Conservation (phyloP, 768 basidiomycete genomes). For the Tremella mesenterica region DNA sequence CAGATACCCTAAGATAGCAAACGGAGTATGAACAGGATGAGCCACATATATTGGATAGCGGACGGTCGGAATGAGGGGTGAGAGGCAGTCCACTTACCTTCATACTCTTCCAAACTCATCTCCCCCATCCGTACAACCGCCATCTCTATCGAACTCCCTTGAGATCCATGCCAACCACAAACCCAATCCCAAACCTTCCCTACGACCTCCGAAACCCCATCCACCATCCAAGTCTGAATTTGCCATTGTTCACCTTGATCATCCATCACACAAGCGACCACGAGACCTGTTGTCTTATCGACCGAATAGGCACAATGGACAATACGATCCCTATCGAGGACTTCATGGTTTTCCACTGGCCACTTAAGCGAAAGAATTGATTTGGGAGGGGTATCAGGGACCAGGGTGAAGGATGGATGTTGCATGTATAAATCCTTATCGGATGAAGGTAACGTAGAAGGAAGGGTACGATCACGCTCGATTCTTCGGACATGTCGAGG, state of each 20-base stretch:
- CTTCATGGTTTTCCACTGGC: slow-evolving; percentile 31
- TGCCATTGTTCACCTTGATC: slow-evolving; percentile 20
- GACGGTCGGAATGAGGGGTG: too few relatives aligned
- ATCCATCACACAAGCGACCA: slow-evolving; percentile 24
- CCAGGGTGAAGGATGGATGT: slow-evolving; percentile 25
- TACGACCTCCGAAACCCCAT: not conserved
- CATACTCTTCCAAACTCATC: slow-evolving; percentile 13
- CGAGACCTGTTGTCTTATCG: not conserved
- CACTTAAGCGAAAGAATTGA: slow-evolving; percentile 22
- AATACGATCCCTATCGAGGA: slow-evolving; percentile 21
- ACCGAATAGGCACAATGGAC: slow-evolving; percentile 19
- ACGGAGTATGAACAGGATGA: too few relatives aligned
- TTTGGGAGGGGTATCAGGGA: slow-evolving; percentile 9
- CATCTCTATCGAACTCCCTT: slow-evolving; percentile 17
- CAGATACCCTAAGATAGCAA: too few relatives aligned
- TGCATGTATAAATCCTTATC: slow-evolving; percentile 3
- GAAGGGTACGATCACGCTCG: not conserved
- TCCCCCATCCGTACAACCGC: slow-evolving; percentile 7
- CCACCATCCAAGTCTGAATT: slow-evolving; percentile 11
- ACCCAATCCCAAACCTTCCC: slow-evolving; percentile 8
- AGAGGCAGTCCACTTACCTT: slow-evolving; percentile 17
- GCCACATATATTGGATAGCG: too few relatives aligned
- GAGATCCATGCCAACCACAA: slow-evolving; percentile 2
- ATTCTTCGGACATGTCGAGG: slow-evolving; percentile 12
- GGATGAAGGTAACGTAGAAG: not conserved